phyloP scores from a whole-genome alignment of 2,329 filamentous ascomycete species.

The Pleurostoma richardsiae region DNA sequence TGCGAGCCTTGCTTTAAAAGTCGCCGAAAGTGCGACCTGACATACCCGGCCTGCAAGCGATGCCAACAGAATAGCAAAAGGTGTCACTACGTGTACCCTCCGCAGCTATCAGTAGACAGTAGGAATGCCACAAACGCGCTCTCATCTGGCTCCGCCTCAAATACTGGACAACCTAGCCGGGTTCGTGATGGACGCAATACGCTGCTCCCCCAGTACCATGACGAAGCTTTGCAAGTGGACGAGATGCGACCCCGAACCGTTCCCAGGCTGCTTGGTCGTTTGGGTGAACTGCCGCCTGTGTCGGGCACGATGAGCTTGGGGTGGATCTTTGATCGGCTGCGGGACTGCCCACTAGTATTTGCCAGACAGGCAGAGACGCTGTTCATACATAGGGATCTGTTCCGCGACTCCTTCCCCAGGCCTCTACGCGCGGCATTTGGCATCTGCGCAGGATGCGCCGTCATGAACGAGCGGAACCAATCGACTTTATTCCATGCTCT shows the following conservation, averaged over 20 bases:
- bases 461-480: slow-evolving; percentile 1
- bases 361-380: slow-evolving; percentile 1
- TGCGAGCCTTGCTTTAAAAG: slow-evolving; percentile 3
- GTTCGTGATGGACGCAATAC: not conserved
- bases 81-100: slow-evolving; percentile 3
- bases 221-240: not conserved
- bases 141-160: not conserved
- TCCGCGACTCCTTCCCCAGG: slow-evolving; percentile 1
- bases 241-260: not conserved
- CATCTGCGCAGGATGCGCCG: slow-evolving; percentile 2
- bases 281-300: slow-evolving; percentile 1
- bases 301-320: slow-evolving; percentile 1
- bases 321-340: slow-evolving; percentile 3
- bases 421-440: slow-evolving; percentile 4
- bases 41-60: not conserved
- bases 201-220: not conserved
- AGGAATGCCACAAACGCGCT: not conserved
- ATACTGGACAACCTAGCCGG: not conserved
- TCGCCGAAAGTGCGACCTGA: slow-evolving; percentile 2
- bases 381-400: slow-evolving; percentile 5
- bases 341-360: slow-evolving; percentile 1
- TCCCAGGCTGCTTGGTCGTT: not conserved
- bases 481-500: slow-evolving; percentile 2
- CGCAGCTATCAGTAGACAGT: not conserved
- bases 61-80: not conserved